Evolutionary conservation across 1,284 basidiomycete species (phyloP).

Genomic region (Moesziomyces sp.): DNA sequence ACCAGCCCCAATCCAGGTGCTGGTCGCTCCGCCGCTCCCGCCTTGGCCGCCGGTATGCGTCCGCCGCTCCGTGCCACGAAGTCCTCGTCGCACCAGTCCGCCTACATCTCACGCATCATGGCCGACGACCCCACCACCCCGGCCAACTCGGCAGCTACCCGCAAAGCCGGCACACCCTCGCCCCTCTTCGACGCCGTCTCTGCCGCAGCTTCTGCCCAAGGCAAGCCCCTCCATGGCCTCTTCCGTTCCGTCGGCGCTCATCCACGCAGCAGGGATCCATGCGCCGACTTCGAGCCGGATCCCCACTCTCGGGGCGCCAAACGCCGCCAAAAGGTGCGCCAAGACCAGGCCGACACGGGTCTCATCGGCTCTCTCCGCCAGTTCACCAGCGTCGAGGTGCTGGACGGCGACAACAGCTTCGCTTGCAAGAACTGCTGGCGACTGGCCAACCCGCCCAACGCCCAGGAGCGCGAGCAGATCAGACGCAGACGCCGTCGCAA

Average conservation of each 20-base stretch:
- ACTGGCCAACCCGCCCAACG: slow-evolving; percentile 74
- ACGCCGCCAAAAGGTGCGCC: slow-evolving; percentile 35
- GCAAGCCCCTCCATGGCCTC: slow-evolving; percentile 28
- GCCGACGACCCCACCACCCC: slow-evolving; percentile 30
- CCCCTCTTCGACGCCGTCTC: slow-evolving; percentile 28
- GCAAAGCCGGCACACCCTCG: slow-evolving; percentile 22
- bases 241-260: slow-evolving; percentile 25
- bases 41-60: slow-evolving; percentile 21
- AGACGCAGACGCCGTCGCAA: slow-evolving; percentile 67
- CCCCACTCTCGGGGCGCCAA: slow-evolving; percentile 38
- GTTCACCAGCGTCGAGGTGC: slow-evolving; percentile 88
- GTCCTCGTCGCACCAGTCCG: slow-evolving; percentile 38
- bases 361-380: slow-evolving; percentile 76
- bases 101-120: slow-evolving; percentile 48
- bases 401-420: slow-evolving; percentile 93
- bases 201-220: slow-evolving; percentile 20
- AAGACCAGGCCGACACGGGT: slow-evolving; percentile 64
- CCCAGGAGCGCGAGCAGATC: slow-evolving; percentile 61
- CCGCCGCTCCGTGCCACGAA: slow-evolving; percentile 28
- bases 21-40: slow-evolving; percentile 4
- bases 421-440: slow-evolving; percentile 94
- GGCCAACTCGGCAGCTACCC: slow-evolving; percentile 9
- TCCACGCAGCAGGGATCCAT: slow-evolving; percentile 17
- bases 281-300: slow-evolving; percentile 35
- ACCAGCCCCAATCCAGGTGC: slow-evolving; percentile 38